Base-by-base conservation (phyloP, 495 filamentous ascomycete genomes). In the Penicillium alfredii region DNA sequence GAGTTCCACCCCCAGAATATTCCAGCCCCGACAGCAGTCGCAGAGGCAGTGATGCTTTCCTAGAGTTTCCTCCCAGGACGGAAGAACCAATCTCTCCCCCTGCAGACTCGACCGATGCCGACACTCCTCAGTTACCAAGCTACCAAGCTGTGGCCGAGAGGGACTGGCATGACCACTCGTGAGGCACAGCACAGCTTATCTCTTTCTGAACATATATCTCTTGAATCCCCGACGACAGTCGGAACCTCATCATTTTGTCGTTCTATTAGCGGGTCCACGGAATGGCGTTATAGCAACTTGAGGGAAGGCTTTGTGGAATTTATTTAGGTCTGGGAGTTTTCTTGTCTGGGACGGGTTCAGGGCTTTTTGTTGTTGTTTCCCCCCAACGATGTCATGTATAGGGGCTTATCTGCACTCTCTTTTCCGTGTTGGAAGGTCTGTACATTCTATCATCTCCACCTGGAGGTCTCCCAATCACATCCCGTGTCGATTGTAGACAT, bases 1-100 rank as follows among this genome's bases (percentile, higher is more conserved):
- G 57, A 14, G 51, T 53, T 6, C 78, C 57, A 40, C 80, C 84
- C 11, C 84, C 84, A 3, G 82, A 86, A 46, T 88, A 88, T 47
- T 77, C 78, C 2, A 86, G 82, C 49, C 83, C 84, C 1, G 72
- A 71, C 15, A 71, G 71, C 19, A 77, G 75, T 53, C 68, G 68
- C 19, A 59, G 76, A 36, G 71, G 63, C 35, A 81, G 78, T 37
- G 60, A 67, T 35, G 63, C 51, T 11, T 54, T 49, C 30, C 27
- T 50, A 11, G 49, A 64, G 47, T 49, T 36, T 56, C 26, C 68
- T 42, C 22, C 44, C 19, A 26, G 37, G 4, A 22, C 38, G 3
- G 31, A 21, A 6, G 23, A 38, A 3, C 8, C 20, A 62, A 27
- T 68, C 49, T 42, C 71, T 62, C 25, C 70, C 62, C 18, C 64